Conservation (phyloP, 1,284 basidiomycete species). For the Cryptococcus wingfieldii region DNA sequence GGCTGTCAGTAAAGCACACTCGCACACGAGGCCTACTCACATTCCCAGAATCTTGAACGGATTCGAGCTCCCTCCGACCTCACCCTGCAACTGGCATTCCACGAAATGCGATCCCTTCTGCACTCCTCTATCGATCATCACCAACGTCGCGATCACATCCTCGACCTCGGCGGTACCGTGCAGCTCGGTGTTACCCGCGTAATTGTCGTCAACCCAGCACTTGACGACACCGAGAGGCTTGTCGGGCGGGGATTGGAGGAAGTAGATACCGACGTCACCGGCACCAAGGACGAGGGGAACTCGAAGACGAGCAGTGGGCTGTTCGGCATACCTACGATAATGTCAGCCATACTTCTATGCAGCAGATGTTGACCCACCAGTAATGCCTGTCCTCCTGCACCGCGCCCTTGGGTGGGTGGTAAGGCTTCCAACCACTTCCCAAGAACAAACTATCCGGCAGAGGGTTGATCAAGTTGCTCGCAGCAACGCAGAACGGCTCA, state of each 20-base stretch:
- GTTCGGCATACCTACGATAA: conserved; percentile 27
- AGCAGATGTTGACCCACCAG: conserved; percentile 54
- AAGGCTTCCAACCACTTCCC: conserved; percentile 78
- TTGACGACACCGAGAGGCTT: conserved; percentile 50
- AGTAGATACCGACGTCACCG: conserved; percentile 55
- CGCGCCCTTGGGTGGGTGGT: conserved; percentile 60
- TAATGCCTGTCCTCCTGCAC: conserved; percentile 64
- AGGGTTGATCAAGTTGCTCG: conserved; percentile 91
- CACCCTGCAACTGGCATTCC: conserved; percentile 74
- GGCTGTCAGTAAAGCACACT: neutral
- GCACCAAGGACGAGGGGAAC: conserved; percentile 50
- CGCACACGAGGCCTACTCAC: conserved; percentile 21
- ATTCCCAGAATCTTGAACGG: conserved; percentile 82
- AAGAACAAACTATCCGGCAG: conserved; percentile 82
- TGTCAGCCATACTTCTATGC: neutral
- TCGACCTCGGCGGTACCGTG: conserved; percentile 50
- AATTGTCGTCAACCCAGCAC: conserved; percentile 57
- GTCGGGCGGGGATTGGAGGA: conserved; percentile 49
- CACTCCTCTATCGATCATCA: conserved; percentile 74
- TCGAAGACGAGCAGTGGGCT: conserved; percentile 42
- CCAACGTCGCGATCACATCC: conserved; percentile 54
- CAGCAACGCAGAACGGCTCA: conserved; percentile 80
- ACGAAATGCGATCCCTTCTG: conserved; percentile 75
- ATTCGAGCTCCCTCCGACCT: conserved; percentile 64
- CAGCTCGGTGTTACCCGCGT: conserved; percentile 49